Evolutionary conservation across 192 early-diverging fungal genomes (phyloP), one percentile per base, ranked within the genome.

Genomic region (Funneliformis mosseae): DNA sequence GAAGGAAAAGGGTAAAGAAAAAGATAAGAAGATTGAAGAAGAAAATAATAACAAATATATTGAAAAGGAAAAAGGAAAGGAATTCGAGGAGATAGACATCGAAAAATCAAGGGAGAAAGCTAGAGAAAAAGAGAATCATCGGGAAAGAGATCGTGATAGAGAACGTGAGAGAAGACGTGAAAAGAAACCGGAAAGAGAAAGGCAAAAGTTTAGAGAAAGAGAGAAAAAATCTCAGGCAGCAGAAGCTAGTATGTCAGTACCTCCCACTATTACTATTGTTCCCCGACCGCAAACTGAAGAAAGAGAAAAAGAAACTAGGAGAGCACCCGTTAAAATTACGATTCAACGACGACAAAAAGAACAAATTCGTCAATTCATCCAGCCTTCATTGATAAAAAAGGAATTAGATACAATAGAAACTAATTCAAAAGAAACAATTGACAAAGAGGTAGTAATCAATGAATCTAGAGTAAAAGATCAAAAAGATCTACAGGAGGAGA

Each of bases 331-430:
- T 7, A 79, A 79, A 71, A 71, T 79, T 21, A 63, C 78, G 10
- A 79, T 79, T 79, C 78, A 79, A 71, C 78, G 55, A 62, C 46
- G 68, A 11, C 78, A 79, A 71, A 79, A 79, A 41, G 78, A 79
- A 60, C 64, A 71, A 79, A 79, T 79, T 16, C n/a, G 78, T n/a
- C 55, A 50, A 59, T 71, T 79, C 41, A 79, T 79, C 25, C 67
- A 79, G 71, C 6, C 50, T 55, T 55, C 50, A 6, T 45, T 45
- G 43, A 14, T 16, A 18, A 55, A 55, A 55, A 55, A 55, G 50
- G 50, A 55, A 55, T 5, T 55, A 55, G 21, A 55, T 55, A 55
- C 50, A 21, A 21, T 5, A 21, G 50, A 55, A 21, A 55, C 7
- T 55, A 18, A 55, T 55, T 21, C 50, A 55, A 55, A 55, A n/a